phyloP scores from a whole-genome alignment of 306 rosid genomes.

The Vigna radiata region DNA sequence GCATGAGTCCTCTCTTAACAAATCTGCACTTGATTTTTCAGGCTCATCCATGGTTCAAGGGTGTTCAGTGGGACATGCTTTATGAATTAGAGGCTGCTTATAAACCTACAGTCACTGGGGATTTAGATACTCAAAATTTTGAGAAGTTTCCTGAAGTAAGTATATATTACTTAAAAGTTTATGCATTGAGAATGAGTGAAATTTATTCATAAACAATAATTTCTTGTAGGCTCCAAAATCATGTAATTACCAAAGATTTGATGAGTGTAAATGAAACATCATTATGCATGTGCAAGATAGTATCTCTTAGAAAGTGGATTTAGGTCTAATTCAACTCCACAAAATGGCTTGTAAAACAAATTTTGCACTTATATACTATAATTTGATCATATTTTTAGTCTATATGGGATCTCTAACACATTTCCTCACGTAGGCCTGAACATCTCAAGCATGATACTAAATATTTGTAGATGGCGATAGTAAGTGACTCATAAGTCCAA shows the following conservation, averaged over 20 bases:
- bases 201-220: slow-evolving; percentile 11
- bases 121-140: slow-evolving; percentile 94
- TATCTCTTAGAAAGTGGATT: too few species aligned
- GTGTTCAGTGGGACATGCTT: slow-evolving; percentile 89
- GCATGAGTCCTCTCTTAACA: slow-evolving; percentile 25
- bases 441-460: too few species aligned
- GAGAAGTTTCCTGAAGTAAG: slow-evolving; percentile 99
- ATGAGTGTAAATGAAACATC: slow-evolving; percentile 29
- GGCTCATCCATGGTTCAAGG: slow-evolving; percentile 96
- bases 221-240: slow-evolving; percentile 27
- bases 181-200: slow-evolving; percentile 36
- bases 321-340: too few species aligned
- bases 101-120: slow-evolving; percentile 86
- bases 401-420: too few species aligned
- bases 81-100: slow-evolving; percentile 94
- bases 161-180: slow-evolving; percentile 24
- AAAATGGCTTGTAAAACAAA: too few species aligned
- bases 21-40: slow-evolving; percentile 48
- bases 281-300: slow-evolving; percentile 29
- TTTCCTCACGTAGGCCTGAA: too few species aligned
- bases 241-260: slow-evolving; percentile 25
- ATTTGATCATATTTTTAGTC: too few species aligned
- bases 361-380: too few species aligned
- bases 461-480: too few species aligned
- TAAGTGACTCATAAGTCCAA: too few species aligned